phyloP scores from a whole-genome alignment of 345 rosid genomes.

The Salix dunnii region DNA sequence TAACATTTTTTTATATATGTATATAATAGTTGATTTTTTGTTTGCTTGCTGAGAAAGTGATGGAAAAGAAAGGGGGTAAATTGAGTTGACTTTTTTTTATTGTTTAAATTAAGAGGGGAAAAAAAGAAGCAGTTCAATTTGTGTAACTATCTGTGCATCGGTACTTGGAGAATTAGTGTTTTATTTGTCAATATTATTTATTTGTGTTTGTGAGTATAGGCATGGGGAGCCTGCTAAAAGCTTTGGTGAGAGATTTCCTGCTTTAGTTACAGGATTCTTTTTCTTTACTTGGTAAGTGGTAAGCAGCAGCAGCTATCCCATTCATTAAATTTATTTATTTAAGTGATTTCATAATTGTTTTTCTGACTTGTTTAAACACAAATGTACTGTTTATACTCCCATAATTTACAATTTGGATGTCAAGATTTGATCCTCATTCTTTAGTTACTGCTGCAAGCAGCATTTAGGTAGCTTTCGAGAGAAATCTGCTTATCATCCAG shows the following conservation, averaged over 20 bases:
- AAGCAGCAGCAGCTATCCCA: constrained; percentile 6
- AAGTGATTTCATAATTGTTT: no score
- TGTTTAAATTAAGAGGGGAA: no score
- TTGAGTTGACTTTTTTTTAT: not conserved
- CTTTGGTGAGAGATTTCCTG: constrained; percentile 48
- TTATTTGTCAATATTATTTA: not conserved
- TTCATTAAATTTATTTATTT: not conserved
- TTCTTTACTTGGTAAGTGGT: constrained; percentile 58
- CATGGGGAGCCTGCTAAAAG: constrained; percentile 40
- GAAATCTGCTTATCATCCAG: no score
- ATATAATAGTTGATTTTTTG: not conserved
- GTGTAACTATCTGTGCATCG: no score
- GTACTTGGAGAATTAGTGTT: no score
- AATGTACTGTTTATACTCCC: no score
- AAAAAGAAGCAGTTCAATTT: no score
- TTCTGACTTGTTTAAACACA: no score
- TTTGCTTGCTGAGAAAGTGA: constrained; percentile 24
- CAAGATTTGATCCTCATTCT: no score
- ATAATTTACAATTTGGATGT: no score
- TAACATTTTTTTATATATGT: not conserved
- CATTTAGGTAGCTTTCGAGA: no score
- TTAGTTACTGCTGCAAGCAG: no score
- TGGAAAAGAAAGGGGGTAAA: not conserved
- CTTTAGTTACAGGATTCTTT: constrained; percentile 49
- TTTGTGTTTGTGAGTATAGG: constrained; percentile 23